Evolutionary conservation across 2,329 filamentous ascomycete species (phyloP), one percentile per base, ranked within the genome.

Genomic region (Hirsutella minnesotensis): DNA sequence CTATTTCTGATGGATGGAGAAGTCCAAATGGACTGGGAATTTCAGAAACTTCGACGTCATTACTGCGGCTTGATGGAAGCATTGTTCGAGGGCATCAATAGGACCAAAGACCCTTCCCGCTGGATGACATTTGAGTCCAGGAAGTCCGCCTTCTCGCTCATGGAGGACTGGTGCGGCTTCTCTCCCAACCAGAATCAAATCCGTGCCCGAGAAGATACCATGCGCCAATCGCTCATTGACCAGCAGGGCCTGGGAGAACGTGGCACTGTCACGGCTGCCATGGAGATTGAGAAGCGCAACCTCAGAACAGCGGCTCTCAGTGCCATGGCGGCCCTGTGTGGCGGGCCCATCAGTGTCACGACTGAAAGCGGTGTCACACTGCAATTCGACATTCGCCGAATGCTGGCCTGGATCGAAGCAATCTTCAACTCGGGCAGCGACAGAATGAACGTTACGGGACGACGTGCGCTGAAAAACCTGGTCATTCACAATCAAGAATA

Each of bases 151-250:
- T 98, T 98, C 57, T 82, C 89, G 1, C 67, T 98, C 39, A 96
- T 98, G 89, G 92, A 98, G 62, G 90, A 96, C 50, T 98, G 94
- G 94, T 98, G 92, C 58, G 92, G 92, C 3, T 95, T 94, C 59
- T 95, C 89, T 8, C 87, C 89, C 0, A 95, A 95, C 49, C 87
- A 94, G 57, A 72, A 68, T 13, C 85, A 94, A 49, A 85, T 95
- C 34, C 77, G 81, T 5, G 80, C 82, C 45, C 75, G 87, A 47
- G 89, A 95, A 61, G 84, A 94, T 47, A 83, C 77, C 30, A 94
- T 95, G 82, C 76, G 86, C 36, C 84, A 89, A 51, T 86, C 85
- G 3, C 73, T 92, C 50, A 80, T 94, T 30, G 80, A 90, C 41
- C 83, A 87, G 43, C 86, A 92, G 44, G 78, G 83, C 18, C 63